A percentile compares a stretch with the other conserved stretches of the same genome.
Evolutionary conservation across 2,329 filamentous ascomycete genomes (phyloP).

Genomic region (Apiospora rasikravindrae): DNA sequence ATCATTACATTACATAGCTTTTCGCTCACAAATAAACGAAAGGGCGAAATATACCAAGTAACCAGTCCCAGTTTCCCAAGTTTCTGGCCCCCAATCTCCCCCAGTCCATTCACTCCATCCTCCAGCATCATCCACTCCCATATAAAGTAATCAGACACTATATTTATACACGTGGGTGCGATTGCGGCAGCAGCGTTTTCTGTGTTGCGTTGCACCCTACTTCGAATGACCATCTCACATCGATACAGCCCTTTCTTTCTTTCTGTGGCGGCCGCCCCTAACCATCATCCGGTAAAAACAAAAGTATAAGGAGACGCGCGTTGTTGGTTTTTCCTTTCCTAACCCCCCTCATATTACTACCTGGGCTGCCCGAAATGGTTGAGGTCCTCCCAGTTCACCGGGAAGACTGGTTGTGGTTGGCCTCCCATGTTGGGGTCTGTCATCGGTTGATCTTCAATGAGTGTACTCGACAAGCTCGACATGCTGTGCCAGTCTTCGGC

Average conservation of each 20-base stretch:
- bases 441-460: constrained; percentile 25
- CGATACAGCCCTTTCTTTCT: not conserved
- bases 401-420: constrained; percentile 20
- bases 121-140: not conserved
- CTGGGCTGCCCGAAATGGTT: constrained; percentile 20
- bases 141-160: constrained; percentile 19
- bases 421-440: constrained; percentile 20
- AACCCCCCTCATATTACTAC: not conserved
- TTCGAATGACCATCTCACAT: constrained; percentile 8
- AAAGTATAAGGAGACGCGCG: constrained; percentile 6
- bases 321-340: constrained; percentile 1
- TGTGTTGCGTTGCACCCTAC: not conserved
- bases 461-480: constrained; percentile 20
- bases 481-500: constrained; percentile 27
- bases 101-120: not conserved
- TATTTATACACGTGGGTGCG: constrained; percentile 18
- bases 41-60: constrained; percentile 14
- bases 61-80: constrained; percentile 15
- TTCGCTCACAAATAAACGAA: constrained; percentile 11
- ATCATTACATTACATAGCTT: constrained; percentile 21
- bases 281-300: not conserved
- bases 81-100: not conserved
- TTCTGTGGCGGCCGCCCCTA: not conserved
- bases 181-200: not conserved
- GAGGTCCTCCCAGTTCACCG: constrained; percentile 23